Percentiles rank a stretch among this genome's conserved stretches.
These are phyloP conservation scores for Paspalum vaginatum DNA, from an alignment of 176 grass and related monocot species.

Conservation along the genomic window DNA sequence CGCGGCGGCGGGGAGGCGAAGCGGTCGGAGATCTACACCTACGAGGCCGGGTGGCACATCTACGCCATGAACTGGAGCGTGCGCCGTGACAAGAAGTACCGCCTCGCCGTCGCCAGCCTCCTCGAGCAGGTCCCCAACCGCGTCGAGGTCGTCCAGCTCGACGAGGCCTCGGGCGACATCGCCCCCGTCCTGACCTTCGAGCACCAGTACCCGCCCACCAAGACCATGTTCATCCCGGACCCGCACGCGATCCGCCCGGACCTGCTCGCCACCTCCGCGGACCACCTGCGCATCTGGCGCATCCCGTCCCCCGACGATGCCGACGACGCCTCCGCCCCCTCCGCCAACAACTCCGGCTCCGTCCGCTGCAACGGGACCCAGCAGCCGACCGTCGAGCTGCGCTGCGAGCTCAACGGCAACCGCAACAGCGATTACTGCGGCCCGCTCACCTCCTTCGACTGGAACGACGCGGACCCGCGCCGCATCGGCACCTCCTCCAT, in stretches of 20 bases:
- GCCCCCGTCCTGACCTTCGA: conserved; percentile 90
- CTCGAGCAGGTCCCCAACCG: conserved; percentile 75
- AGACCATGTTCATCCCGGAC: conserved; percentile 94
- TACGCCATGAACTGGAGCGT: conserved; percentile 99
- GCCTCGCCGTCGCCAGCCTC: conserved; percentile 91
- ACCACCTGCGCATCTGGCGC: conserved; percentile 99
- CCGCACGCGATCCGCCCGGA: conserved; percentile 85
- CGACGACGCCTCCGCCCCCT: neutral
- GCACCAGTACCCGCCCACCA: conserved; percentile 93
- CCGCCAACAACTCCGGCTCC: conserved; percentile 32
- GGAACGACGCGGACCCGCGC: conserved; percentile 95
- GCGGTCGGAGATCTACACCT: conserved; percentile 99
- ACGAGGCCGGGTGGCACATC: conserved; percentile 95
- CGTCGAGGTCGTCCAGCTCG: conserved; percentile 94
- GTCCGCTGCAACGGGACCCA: conserved; percentile 46
- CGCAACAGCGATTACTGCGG: conserved; percentile 96
- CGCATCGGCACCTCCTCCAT: conserved; percentile 90
- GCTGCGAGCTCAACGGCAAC: conserved; percentile 83
- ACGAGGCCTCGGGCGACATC: conserved; percentile 93
- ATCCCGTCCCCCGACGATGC: conserved; percentile 53
- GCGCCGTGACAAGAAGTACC: conserved; percentile 97
- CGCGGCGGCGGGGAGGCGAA: conserved; percentile 67
- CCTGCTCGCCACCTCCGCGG: conserved; percentile 97
- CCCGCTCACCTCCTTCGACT: conserved; percentile 95
- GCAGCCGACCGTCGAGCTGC: conserved; percentile 57